These are phyloP conservation scores for Stagonosporopsis chrysanthemi DNA, from an alignment of 2,329 filamentous ascomycete species.

Conservation along the genomic window DNA sequence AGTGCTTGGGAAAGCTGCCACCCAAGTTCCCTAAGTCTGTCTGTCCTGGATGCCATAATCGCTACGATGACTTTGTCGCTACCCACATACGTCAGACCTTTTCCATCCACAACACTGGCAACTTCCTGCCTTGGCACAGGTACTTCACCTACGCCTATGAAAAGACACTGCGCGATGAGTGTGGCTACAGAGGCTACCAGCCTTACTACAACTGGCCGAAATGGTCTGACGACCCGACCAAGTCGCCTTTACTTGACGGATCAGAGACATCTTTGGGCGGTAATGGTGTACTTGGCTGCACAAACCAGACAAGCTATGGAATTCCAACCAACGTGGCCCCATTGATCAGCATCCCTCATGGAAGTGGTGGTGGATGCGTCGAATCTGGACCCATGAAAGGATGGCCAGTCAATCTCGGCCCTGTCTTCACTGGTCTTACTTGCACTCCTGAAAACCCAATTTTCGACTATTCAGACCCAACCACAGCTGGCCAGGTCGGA, in stretches of 20 bases:
- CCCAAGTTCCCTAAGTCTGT: slow-evolving; percentile 34
- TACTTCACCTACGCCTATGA: slow-evolving; percentile 41
- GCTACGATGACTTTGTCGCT: slow-evolving; percentile 44
- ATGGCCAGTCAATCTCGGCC: slow-evolving; percentile 55
- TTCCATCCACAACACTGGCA: slow-evolving; percentile 38
- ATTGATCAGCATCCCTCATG: slow-evolving; percentile 54
- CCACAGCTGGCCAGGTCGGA: slow-evolving; percentile 22
- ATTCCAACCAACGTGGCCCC: slow-evolving; percentile 32
- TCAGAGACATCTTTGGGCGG: slow-evolving; percentile 56
- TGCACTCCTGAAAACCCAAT: slow-evolving; percentile 37
- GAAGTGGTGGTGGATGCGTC: slow-evolving; percentile 63
- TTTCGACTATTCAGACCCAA: slow-evolving; percentile 37
- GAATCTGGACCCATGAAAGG: slow-evolving; percentile 60
- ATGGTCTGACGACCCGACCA: slow-evolving; percentile 38
- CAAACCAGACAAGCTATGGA: slow-evolving; percentile 34
- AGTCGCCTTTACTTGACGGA: slow-evolving; percentile 63
- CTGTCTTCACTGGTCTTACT: slow-evolving; percentile 51
- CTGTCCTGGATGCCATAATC: slow-evolving; percentile 38
- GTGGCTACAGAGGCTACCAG: slow-evolving; percentile 39
- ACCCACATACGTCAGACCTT: slow-evolving; percentile 43
- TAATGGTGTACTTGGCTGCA: slow-evolving; percentile 51
- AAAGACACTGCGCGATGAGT: slow-evolving; percentile 39
- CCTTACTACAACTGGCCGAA: slow-evolving; percentile 44
- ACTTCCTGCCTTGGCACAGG: slow-evolving; percentile 41
- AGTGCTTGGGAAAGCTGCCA: slow-evolving; percentile 38